These are phyloP conservation scores for Myriosclerotinia scirpicola DNA, from an alignment of 2,329 filamentous ascomycete genomes.

Conservation along the genomic window DNA sequence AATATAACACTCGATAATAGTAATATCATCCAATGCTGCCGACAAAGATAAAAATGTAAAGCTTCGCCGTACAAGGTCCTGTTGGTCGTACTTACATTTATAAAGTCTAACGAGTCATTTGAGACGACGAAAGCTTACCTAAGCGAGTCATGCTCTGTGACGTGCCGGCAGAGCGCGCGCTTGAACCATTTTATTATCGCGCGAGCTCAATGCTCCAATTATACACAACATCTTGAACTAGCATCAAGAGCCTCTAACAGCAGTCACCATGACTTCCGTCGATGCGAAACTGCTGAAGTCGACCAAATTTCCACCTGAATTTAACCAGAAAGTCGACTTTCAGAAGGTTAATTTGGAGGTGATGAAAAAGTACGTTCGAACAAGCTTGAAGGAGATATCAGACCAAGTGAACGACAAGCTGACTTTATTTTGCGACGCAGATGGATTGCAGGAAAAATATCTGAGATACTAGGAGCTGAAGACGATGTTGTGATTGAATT, in stretches of 20 bases:
- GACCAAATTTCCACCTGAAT: slow-evolving; percentile 92
- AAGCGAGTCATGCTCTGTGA: slow-evolving; percentile 15
- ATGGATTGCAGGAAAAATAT: slow-evolving; percentile 90
- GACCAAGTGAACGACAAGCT: slow-evolving; percentile 25
- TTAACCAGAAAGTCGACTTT: slow-evolving; percentile 95
- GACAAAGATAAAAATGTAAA: too few species aligned
- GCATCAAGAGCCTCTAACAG: not conserved
- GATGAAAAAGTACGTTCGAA: slow-evolving; percentile 80
- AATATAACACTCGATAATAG: not conserved
- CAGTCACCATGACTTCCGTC: slow-evolving; percentile 67
- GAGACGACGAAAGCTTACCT: not conserved
- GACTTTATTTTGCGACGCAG: slow-evolving; percentile 47
- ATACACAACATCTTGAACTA: not conserved
- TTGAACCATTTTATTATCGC: not conserved
- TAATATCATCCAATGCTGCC: not conserved
- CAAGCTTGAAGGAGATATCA: slow-evolving; percentile 24
- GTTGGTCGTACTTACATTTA: too few species aligned
- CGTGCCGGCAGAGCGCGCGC: slow-evolving; percentile 5
- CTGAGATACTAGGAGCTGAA: slow-evolving; percentile 83
- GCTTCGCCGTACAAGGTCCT: too few species aligned
- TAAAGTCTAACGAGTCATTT: not conserved
- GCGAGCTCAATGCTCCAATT: not conserved
- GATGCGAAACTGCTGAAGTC: slow-evolving; percentile 86
- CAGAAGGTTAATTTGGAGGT: slow-evolving; percentile 95
- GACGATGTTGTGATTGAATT: slow-evolving; percentile 96